These are phyloP conservation scores for Cicer arietinum DNA, from an alignment of 306 rosid genomes.

Conservation along the genomic window DNA sequence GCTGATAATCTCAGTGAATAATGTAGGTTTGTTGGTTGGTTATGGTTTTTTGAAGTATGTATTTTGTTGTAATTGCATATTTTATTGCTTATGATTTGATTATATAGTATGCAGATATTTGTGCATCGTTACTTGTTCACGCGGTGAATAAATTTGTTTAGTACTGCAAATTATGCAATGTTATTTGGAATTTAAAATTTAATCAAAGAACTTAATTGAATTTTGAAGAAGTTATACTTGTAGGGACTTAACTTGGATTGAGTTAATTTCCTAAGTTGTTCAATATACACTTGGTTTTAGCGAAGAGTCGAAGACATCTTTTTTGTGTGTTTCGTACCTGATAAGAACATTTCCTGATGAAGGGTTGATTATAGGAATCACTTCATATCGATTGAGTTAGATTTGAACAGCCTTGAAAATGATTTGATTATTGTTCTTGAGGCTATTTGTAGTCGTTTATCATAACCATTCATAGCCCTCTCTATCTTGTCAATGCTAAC, in stretches of 20 bases:
- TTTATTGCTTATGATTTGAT: constrained; percentile 34
- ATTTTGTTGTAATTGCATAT: constrained; percentile 20
- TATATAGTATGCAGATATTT: background rate
- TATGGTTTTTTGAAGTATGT: background rate
- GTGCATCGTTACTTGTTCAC: constrained; percentile 26
- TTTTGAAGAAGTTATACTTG: constrained; percentile 2
- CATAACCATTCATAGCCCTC: background rate
- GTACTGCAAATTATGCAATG: background rate
- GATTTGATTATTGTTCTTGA: background rate
- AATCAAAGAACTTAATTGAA: background rate
- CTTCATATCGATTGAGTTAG: constrained; percentile 2
- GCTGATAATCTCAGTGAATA: constrained; percentile 57
- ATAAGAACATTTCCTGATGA: constrained; percentile 6
- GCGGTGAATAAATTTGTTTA: constrained; percentile 7
- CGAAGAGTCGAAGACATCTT: background rate
- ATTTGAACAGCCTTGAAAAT: background rate
- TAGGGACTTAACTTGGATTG: constrained; percentile 2
- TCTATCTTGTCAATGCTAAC: background rate
- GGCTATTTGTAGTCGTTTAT: background rate
- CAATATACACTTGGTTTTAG: background rate
- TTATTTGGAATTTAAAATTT: background rate
- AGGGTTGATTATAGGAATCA: background rate
- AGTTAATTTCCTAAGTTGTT: constrained; percentile 11
- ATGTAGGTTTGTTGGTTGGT: constrained; percentile 42
- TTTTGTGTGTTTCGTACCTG: background rate